phyloP scores from a whole-genome alignment of 1,139 yeast species.

The Candida sojae region DNA sequence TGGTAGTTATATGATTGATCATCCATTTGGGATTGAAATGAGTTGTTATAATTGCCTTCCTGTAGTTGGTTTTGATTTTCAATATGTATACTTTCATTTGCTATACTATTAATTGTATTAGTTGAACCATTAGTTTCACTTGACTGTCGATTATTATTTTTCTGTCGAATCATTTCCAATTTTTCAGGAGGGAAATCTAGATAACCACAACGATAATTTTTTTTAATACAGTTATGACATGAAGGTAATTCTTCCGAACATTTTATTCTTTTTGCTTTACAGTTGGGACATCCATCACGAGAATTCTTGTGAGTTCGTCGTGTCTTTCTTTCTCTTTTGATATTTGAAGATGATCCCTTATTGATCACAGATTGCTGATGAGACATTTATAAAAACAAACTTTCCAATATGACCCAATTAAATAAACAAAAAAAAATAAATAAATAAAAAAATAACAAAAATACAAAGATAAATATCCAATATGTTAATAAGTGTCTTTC shows the following conservation, averaged over 20 bases:
- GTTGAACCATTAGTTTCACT: neutral
- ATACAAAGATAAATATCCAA: neutral
- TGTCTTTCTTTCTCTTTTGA: slow-evolving; percentile 37
- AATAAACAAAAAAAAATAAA: neutral
- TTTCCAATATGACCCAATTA: too few species aligned
- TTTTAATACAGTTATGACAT: slow-evolving; percentile 42
- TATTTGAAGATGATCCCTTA: neutral
- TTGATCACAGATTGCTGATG: neutral
- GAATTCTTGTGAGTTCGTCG: slow-evolving; percentile 49
- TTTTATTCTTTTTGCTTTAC: slow-evolving; percentile 45
- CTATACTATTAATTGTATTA: neutral
- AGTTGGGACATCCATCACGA: slow-evolving; percentile 48
- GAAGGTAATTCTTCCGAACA: slow-evolving; percentile 48
- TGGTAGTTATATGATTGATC: neutral
- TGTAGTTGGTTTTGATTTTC: neutral
- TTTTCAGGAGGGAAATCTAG: slow-evolving; percentile 42
- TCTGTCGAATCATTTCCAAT: slow-evolving; percentile 32
- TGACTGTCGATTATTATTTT: slow-evolving; percentile 28
- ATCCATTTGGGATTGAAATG: neutral
- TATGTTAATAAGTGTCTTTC: too few species aligned
- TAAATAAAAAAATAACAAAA: neutral
- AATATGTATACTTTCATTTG: neutral
- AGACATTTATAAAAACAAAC: neutral
- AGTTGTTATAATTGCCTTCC: neutral
- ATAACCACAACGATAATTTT: slow-evolving; percentile 44